A percentile compares a stretch with the other conserved stretches of the same genome.
phyloP scores from a whole-genome alignment of 352 stramenopile genomes.

The Globisporangium mamillatum region DNA sequence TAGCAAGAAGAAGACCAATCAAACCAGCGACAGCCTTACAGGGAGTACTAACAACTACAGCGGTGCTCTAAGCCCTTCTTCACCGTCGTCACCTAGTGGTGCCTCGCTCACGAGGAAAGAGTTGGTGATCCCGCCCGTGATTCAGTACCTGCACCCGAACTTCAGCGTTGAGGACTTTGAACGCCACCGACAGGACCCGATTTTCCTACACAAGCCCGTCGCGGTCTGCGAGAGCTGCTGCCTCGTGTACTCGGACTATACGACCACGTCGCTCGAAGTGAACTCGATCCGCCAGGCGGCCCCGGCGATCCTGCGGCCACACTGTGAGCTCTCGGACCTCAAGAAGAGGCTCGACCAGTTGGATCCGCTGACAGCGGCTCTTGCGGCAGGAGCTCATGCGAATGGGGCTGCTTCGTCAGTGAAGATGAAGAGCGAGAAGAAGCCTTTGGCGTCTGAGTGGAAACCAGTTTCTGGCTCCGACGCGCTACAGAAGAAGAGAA shows the following conservation, averaged over 20 bases:
- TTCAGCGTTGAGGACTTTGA: conserved; percentile 83
- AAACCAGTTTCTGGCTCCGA: conserved; percentile 38
- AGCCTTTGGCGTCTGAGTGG: conserved; percentile 54
- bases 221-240: conserved; percentile 92
- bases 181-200: conserved; percentile 87
- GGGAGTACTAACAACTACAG: not conserved
- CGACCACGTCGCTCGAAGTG: conserved; percentile 63
- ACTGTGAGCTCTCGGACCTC: conserved; percentile 49
- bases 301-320: conserved; percentile 62
- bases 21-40: not conserved
- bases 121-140: conserved; percentile 89
- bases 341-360: conserved; percentile 39
- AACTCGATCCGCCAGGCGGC: conserved; percentile 64
- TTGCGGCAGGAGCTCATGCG: conserved; percentile 2
- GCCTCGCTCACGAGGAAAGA: conserved; percentile 38
- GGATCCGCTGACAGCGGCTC: conserved; percentile 25
- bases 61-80: not conserved
- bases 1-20: conserved; percentile 17
- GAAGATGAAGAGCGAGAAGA: conserved; percentile 21
- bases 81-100: not conserved
- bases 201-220: conserved; percentile 94
- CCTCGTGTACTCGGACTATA: conserved; percentile 91
- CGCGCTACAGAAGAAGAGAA: conserved; percentile 17
- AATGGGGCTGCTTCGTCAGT: conserved; percentile 4
- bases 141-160: conserved; percentile 88